Base-by-base conservation (phyloP, 345 rosid genomes). In the Bretschneidera sinensis region DNA sequence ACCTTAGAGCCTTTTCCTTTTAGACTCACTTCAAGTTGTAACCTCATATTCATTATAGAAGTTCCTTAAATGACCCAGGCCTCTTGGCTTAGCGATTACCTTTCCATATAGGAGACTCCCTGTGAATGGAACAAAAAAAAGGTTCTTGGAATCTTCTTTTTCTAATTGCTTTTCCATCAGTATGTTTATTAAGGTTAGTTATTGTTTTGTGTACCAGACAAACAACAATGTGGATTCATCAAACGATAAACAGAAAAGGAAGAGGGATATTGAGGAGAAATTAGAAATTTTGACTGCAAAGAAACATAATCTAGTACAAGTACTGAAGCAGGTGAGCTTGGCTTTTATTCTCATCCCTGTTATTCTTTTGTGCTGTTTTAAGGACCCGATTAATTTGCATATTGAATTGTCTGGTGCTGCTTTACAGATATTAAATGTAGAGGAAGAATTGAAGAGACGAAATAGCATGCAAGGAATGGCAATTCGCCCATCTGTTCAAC, bases 261-360 rank as follows among this genome's bases (percentile, higher is more conserved):
- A 67, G 63, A 84, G 61, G 62, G 92, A 80, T 65, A 76, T 90
- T 1, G 92, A 86, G 80, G 92, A 83, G 69, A 83, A 75, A 68
- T 78, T 90, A 65, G 76, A 76, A 71, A 66, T 80, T 71, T 78
- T 94, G 85, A 90, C 79, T 64, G 76, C 79, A n/a, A 90, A 83
- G 77, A 94, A 94, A 62, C 96, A 94, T 76, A 81, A 72, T 79
- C 78, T 94, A 9, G 99, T 94, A 24, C 97, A 80, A 79, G 81
- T 83, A 60, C 79, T 94, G 69, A 94, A 88, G 80, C 97, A 88
- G 83, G 97, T 84, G 58, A 71, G 69, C 43, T 48, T 53, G 45
- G 9, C 39, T 43, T 25, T 31, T 54, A 18, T 35, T 22, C 63
- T 56, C 50, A 6, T 62, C 15, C 45, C 10, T 39, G 45, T 39